A percentile compares a stretch with the other conserved stretches of the same genome.
Conservation (phyloP, 1,284 basidiomycete species). For the Fistulina hepatica region DNA sequence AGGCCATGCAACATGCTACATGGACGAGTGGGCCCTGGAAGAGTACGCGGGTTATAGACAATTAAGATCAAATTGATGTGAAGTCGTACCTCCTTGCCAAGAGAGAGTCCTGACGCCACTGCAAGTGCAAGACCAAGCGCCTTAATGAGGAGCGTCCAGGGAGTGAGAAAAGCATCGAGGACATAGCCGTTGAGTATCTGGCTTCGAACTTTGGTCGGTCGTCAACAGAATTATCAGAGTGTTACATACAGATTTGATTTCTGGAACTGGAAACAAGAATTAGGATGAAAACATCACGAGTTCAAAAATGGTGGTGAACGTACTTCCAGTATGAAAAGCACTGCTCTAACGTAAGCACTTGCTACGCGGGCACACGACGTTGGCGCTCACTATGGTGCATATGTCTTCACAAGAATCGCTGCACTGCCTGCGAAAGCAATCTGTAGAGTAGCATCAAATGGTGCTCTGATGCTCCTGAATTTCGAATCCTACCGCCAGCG, state of each 20-base stretch:
- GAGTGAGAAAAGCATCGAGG: slow-evolving; percentile 57
- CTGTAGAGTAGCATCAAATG: slow-evolving; percentile 24
- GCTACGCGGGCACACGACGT: slow-evolving; percentile 1
- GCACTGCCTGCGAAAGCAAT: slow-evolving; percentile 52
- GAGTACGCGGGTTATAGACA: neutral
- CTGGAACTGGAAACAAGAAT: slow-evolving; percentile 39
- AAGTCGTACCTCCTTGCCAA: slow-evolving; percentile 59
- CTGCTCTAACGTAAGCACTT: slow-evolving; percentile 22
- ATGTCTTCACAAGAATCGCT: slow-evolving; percentile 51
- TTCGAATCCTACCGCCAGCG: slow-evolving; percentile 43
- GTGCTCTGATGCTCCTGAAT: slow-evolving; percentile 1
- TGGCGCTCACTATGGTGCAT: slow-evolving; percentile 55
- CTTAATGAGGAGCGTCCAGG: slow-evolving; percentile 70
- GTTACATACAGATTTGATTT: slow-evolving; percentile 59
- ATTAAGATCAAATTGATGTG: slow-evolving; percentile 1
- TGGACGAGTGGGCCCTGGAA: slow-evolving; percentile 58
- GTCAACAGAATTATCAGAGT: neutral
- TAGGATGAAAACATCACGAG: slow-evolving; percentile 7
- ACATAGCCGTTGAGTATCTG: slow-evolving; percentile 68
- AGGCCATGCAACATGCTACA: slow-evolving; percentile 60
- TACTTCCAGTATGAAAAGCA: slow-evolving; percentile 72
- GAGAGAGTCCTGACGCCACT: slow-evolving; percentile 67
- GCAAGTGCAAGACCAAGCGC: slow-evolving; percentile 65
- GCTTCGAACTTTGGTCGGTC: neutral
- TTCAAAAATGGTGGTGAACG: slow-evolving; percentile 21